Evolutionary conservation across 192 early-diverging fungal genomes (phyloP).

Genomic region (Mortierella claussenii): DNA sequence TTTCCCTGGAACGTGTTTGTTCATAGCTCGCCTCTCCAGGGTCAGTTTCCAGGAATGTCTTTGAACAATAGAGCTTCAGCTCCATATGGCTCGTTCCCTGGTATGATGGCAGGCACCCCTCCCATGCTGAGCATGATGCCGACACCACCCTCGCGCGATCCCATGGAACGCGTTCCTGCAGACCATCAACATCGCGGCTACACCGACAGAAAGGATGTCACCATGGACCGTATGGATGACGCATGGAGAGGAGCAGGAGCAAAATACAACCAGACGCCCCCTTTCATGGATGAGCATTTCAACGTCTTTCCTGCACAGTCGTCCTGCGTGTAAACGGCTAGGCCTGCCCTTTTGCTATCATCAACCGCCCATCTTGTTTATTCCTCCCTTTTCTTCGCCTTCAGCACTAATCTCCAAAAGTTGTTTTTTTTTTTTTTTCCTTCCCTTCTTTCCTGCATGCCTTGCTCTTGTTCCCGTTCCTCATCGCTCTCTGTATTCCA

Average conservation of each 20-base stretch:
- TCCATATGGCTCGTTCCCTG: slow-evolving; percentile 31
- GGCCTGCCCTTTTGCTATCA: no score
- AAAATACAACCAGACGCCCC: slow-evolving; percentile 35
- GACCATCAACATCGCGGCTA: slow-evolving; percentile 31
- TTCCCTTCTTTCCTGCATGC: not conserved
- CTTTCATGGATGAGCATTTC: no score
- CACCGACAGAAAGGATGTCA: slow-evolving; percentile 43
- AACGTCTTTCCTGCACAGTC: no score
- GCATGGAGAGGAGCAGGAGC: slow-evolving; percentile 53
- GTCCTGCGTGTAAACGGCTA: no score
- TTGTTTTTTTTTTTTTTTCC: slow-evolving; percentile 4
- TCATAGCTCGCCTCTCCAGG: slow-evolving; percentile 31
- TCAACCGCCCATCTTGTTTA: not conserved
- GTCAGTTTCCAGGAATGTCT: slow-evolving; percentile 32
- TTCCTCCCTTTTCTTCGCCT: not conserved
- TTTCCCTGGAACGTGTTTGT: no score
- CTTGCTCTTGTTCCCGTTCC: not conserved
- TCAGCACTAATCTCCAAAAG: not conserved
- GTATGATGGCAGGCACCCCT: slow-evolving; percentile 43
- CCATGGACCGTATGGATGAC: slow-evolving; percentile 58
- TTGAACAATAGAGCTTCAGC: slow-evolving; percentile 28
- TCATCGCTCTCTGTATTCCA: not conserved
- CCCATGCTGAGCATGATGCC: slow-evolving; percentile 42
- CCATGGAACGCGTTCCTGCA: slow-evolving; percentile 33
- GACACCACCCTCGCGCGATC: slow-evolving; percentile 33